Percentiles rank a stretch among this genome's conserved stretches.
Evolutionary conservation across 306 rosid species (phyloP).

Genomic region (Lupinus albus): DNA sequence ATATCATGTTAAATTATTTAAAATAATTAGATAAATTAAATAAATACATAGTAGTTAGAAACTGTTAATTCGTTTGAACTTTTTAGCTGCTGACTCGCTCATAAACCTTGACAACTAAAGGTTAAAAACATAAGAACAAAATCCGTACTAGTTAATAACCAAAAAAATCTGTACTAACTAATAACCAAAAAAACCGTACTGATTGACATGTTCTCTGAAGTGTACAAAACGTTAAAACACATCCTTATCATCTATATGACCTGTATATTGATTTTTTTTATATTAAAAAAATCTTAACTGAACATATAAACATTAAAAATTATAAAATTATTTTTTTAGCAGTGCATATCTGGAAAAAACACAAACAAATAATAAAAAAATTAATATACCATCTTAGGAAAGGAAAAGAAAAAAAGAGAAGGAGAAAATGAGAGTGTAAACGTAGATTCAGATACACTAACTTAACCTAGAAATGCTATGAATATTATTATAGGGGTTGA

Average conservation of each 20-base stretch:
- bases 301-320: neutral
- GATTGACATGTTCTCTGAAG: slow-evolving; percentile 11
- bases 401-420: neutral
- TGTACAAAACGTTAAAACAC: slow-evolving; percentile 39
- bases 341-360: neutral
- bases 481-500: slow-evolving; percentile 49
- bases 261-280: slow-evolving; percentile 39
- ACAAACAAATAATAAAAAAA: neutral
- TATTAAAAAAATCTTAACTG: neutral
- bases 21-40: no score
- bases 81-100: slow-evolving; percentile 35
- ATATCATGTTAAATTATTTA: no score
- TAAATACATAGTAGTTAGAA: no score
- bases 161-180: no score
- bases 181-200: neutral
- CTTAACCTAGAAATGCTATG: slow-evolving; percentile 58
- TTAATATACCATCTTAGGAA: slow-evolving; percentile 36
- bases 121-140: slow-evolving; percentile 42
- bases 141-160: no score
- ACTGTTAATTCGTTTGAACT: neutral
- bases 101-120: slow-evolving; percentile 25
- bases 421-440: neutral
- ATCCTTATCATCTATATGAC: slow-evolving; percentile 35
- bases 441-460: slow-evolving; percentile 36
- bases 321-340: neutral